Evolutionary conservation across 805 yeast genomes (phyloP).

Genomic region (Nakazawaea ernobii): DNA sequence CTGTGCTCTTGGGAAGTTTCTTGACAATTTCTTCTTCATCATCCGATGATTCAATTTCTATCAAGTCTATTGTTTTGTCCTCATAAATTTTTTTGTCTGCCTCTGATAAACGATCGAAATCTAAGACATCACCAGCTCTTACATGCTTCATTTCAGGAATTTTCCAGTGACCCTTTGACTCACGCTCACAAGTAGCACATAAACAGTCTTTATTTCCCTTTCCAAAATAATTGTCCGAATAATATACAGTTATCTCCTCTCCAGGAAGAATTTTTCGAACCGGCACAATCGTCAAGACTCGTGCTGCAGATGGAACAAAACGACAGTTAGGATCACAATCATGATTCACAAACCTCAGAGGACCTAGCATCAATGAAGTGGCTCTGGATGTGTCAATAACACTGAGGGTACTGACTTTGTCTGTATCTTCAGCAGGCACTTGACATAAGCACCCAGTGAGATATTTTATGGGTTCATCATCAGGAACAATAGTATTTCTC

Average conservation of each 20-base stretch:
- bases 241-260: conserved; percentile 41
- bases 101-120: neutral
- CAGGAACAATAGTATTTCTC: conserved; percentile 20
- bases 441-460: conserved; percentile 32
- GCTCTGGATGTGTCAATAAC: conserved; percentile 31
- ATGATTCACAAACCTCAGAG: conserved; percentile 42
- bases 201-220: conserved; percentile 34
- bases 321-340: conserved; percentile 39
- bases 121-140: neutral
- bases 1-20: neutral
- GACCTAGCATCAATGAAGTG: conserved; percentile 40
- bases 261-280: conserved; percentile 30
- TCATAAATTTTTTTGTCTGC: neutral
- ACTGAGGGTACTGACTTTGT: conserved; percentile 29
- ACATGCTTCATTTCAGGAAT: neutral
- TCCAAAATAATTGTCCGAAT: conserved; percentile 39
- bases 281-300: conserved; percentile 28
- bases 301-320: conserved; percentile 23
- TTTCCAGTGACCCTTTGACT: neutral
- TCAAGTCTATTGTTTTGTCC: neutral
- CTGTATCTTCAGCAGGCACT: conserved; percentile 27
- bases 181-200: conserved; percentile 36
- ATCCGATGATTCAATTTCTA: neutral
- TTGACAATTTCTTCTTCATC: neutral
- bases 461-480: conserved; percentile 27